These are phyloP conservation scores for Suhomyces canberraensis DNA, from an alignment of 805 yeast species.

Conservation along the genomic window DNA sequence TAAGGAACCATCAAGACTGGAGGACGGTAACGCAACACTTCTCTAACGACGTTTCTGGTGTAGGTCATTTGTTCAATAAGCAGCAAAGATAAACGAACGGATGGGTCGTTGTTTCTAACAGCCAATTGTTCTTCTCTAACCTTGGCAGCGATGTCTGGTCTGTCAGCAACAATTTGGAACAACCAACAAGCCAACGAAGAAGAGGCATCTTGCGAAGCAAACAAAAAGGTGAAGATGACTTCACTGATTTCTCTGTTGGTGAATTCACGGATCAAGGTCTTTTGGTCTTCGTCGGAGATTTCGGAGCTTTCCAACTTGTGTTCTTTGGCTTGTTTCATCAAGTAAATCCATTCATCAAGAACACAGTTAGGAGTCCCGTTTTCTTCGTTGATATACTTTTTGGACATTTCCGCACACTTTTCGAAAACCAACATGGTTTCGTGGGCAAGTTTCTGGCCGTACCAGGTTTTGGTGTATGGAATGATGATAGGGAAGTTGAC, in stretches of 20 bases:
- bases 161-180: slow-evolving; percentile 92
- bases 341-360: slow-evolving; percentile 91
- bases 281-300: slow-evolving; percentile 51
- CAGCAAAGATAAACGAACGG: slow-evolving; percentile 57
- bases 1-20: slow-evolving; percentile 99
- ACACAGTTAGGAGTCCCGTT: slow-evolving; percentile 84
- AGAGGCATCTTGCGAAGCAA: slow-evolving; percentile 98
- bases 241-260: slow-evolving; percentile 90
- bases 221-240: slow-evolving; percentile 92
- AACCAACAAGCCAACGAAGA: slow-evolving; percentile 97
- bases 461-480: slow-evolving; percentile 97
- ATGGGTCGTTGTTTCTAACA: slow-evolving; percentile 76
- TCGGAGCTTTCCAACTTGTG: slow-evolving; percentile 48
- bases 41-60: slow-evolving; percentile 88
- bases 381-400: slow-evolving; percentile 62
- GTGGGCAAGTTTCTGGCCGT: slow-evolving; percentile 91
- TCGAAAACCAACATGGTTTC: slow-evolving; percentile 91
- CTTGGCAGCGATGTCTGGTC: slow-evolving; percentile 85
- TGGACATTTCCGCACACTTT: slow-evolving; percentile 83
- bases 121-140: slow-evolving; percentile 88
- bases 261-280: slow-evolving; percentile 73
- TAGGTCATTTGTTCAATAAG: slow-evolving; percentile 83
- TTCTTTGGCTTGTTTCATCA: slow-evolving; percentile 73
- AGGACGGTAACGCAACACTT: slow-evolving; percentile 90
- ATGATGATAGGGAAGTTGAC: slow-evolving; percentile 96